Evolutionary conservation across 306 rosid genomes (phyloP).

Genomic region (Hippophae rhamnoides): DNA sequence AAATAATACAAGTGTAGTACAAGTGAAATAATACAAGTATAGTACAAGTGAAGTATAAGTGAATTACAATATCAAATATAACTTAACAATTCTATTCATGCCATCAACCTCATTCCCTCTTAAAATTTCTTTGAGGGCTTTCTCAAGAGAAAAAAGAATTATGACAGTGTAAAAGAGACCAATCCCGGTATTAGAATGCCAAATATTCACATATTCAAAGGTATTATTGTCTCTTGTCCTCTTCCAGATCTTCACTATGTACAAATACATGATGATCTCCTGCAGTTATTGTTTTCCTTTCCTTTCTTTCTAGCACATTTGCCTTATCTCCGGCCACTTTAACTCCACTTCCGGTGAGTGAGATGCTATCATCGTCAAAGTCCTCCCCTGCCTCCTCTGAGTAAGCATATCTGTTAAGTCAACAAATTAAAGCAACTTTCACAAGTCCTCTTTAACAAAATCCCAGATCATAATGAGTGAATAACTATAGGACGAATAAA

Average conservation of each 20-base stretch:
- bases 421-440: background rate
- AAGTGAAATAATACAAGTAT: too few species aligned
- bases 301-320: conserved; percentile 46
- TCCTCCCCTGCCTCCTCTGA: conserved; percentile 58
- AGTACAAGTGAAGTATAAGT: too few species aligned
- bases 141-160: too few species aligned
- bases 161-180: too few species aligned
- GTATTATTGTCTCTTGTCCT: conserved; percentile 47
- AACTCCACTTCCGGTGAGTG: conserved; percentile 41
- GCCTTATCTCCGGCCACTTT: conserved; percentile 49
- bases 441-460: too few species aligned
- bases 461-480: too few species aligned
- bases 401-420: conserved; percentile 43
- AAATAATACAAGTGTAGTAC: too few species aligned
- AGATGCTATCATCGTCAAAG: conserved; percentile 45
- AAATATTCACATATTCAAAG: background rate
- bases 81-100: too few species aligned
- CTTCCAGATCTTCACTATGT: conserved; percentile 47
- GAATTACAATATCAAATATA: too few species aligned
- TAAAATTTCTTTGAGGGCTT: too few species aligned
- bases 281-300: conserved; percentile 31
- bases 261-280: conserved; percentile 47
- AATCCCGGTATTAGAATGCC: background rate
- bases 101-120: too few species aligned
- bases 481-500: too few species aligned